These are phyloP conservation scores for Theobroma cacao DNA, from an alignment of 345 rosid genomes.

Conservation along the genomic window DNA sequence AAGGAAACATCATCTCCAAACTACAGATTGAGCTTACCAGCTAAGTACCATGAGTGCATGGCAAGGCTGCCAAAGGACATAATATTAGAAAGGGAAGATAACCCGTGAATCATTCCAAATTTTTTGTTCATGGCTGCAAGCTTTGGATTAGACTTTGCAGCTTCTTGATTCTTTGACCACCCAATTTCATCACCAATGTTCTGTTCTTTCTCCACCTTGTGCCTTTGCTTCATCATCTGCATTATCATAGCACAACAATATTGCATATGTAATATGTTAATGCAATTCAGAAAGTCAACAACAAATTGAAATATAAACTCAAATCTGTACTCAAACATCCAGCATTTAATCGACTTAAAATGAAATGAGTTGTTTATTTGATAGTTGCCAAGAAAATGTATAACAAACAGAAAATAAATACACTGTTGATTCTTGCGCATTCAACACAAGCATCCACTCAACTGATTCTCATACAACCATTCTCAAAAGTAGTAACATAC, in stretches of 20 bases:
- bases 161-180: slow-evolving; percentile 84
- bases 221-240: slow-evolving; percentile 98
- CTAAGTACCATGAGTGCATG: slow-evolving; percentile 96
- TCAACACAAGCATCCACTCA: neutral
- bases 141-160: slow-evolving; percentile 76
- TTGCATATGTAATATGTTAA: neutral
- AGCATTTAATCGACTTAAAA: neutral
- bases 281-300: neutral
- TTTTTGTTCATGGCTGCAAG: slow-evolving; percentile 98
- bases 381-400: neutral
- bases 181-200: slow-evolving; percentile 81
- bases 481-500: neutral
- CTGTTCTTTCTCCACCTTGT: slow-evolving; percentile 83
- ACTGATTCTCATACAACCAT: neutral
- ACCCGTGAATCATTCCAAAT: slow-evolving; percentile 97
- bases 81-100: slow-evolving; percentile 91
- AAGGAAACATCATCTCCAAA: neutral
- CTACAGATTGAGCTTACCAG: slow-evolving; percentile 83
- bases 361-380: neutral
- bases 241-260: slow-evolving; percentile 7
- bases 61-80: slow-evolving; percentile 93
- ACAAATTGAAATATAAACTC: neutral
- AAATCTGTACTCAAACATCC: neutral
- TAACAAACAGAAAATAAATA: neutral
- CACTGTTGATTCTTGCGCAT: neutral